A percentile compares a stretch with the other conserved stretches of the same genome.
Conservation (phyloP, 257 asterid species). For the Solanum chaucha region DNA sequence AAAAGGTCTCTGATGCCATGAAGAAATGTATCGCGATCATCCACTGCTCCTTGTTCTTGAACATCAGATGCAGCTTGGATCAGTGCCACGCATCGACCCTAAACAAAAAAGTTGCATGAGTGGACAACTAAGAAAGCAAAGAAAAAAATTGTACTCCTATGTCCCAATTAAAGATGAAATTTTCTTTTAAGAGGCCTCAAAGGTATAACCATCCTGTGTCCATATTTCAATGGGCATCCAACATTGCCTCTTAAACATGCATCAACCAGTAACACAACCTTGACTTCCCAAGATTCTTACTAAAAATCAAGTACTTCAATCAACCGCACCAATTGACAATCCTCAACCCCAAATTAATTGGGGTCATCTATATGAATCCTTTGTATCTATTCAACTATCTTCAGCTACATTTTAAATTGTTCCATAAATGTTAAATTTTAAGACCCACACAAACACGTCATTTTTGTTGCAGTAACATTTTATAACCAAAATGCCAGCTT, state of each 20-base stretch:
- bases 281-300: too few relatives aligned
- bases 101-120: constrained; percentile 4
- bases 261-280: too few relatives aligned
- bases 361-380: too few relatives aligned
- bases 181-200: neutral
- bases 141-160: neutral
- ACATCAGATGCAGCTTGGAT: constrained; percentile 84
- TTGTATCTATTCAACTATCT: too few relatives aligned
- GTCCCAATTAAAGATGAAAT: neutral
- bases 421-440: neutral
- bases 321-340: too few relatives aligned
- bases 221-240: neutral
- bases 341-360: too few relatives aligned
- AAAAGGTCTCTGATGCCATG: constrained; percentile 96
- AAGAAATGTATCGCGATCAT: constrained; percentile 88
- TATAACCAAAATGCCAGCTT: neutral
- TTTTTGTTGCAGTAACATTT: neutral
- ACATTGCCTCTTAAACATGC: too few relatives aligned
- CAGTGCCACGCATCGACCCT: constrained; percentile 83
- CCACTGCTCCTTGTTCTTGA: constrained; percentile 97
- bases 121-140: neutral
- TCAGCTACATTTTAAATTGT: neutral
- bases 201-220: neutral
- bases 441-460: neutral
- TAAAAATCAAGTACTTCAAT: too few relatives aligned